Percentiles rank a stretch among this genome's conserved stretches.
Conservation (phyloP, 768 basidiomycete genomes). For the Boletus pseudo-olivaceus region DNA sequence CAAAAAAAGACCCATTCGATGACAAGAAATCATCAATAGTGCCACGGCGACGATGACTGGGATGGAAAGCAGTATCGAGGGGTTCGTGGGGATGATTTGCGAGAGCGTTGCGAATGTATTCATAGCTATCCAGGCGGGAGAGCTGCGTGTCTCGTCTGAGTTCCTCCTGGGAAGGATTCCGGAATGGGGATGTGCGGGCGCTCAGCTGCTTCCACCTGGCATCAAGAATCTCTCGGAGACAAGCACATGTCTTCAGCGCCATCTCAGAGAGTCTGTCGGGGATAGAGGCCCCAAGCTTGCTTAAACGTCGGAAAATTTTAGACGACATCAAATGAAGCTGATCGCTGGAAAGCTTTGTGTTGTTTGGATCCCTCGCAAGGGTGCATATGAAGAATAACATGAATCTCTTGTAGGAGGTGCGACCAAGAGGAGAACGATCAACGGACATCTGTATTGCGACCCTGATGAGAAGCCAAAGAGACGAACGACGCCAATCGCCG, state of each 20-base stretch:
- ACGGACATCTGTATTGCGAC: slow-evolving; percentile 29
- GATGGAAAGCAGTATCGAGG: not conserved
- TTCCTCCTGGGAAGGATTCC: slow-evolving; percentile 1
- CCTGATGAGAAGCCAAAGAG: slow-evolving; percentile 34
- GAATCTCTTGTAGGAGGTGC: slow-evolving; percentile 43
- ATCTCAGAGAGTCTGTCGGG: slow-evolving; percentile 34
- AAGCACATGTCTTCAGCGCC: slow-evolving; percentile 32
- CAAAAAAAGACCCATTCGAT: slow-evolving; percentile 5
- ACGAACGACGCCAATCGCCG: slow-evolving; percentile 23
- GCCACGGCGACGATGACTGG: not conserved
- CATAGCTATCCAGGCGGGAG: slow-evolving; percentile 28
- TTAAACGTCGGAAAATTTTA: slow-evolving; percentile 17
- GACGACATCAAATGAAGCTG: slow-evolving; percentile 23
- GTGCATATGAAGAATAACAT: slow-evolving; percentile 38
- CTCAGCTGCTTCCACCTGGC: slow-evolving; percentile 32
- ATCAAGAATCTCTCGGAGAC: slow-evolving; percentile 22
- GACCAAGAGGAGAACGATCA: slow-evolving; percentile 1
- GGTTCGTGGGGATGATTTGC: not conserved
- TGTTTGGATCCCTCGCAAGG: slow-evolving; percentile 19
- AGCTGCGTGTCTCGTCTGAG: slow-evolving; percentile 29
- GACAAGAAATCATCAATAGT: slow-evolving; percentile 17
- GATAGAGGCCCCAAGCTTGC: slow-evolving; percentile 10
- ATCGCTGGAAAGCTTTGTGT: slow-evolving; percentile 12
- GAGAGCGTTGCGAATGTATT: slow-evolving; percentile 27
- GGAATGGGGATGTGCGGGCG: slow-evolving; percentile 20